These are phyloP conservation scores for Nigrospora oryzae DNA, from an alignment of 2,329 filamentous ascomycete species.

Conservation along the genomic window DNA sequence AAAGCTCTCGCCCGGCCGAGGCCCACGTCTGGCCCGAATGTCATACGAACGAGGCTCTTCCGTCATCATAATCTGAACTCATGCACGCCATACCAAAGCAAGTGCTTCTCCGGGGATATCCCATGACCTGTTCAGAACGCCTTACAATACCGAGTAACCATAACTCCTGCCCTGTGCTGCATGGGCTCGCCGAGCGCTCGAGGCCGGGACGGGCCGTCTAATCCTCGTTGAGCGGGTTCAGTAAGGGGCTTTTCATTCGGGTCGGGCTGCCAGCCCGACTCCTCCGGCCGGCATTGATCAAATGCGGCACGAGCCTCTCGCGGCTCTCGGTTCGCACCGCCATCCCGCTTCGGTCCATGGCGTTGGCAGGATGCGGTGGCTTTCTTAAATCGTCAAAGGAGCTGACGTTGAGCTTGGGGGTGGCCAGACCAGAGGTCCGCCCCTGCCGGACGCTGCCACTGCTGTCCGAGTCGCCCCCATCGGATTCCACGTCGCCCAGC, in stretches of 20 bases:
- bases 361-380: constrained; percentile 23
- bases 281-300: constrained; percentile 47
- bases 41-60: no score
- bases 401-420: constrained; percentile 50
- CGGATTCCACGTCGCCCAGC: constrained; percentile 57
- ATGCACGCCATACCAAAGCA: no score
- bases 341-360: constrained; percentile 61
- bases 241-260: constrained; percentile 48
- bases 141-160: neutral
- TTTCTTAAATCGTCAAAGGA: constrained; percentile 39
- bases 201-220: constrained; percentile 9
- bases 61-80: no score
- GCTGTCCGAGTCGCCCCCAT: constrained; percentile 58
- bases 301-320: constrained; percentile 60
- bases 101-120: no score
- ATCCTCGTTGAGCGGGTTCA: constrained; percentile 38
- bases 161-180: neutral
- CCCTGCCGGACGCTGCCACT: constrained; percentile 44
- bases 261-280: constrained; percentile 51
- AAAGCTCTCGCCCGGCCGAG: no score
- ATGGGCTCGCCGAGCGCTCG: neutral
- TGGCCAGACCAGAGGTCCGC: constrained; percentile 58
- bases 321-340: constrained; percentile 78
- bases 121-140: neutral
- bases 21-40: no score